Percentiles rank a stretch among this genome's conserved stretches.
Evolutionary conservation across 768 basidiomycete genomes (phyloP).

Genomic region (Pleurotus tuber-regium): DNA sequence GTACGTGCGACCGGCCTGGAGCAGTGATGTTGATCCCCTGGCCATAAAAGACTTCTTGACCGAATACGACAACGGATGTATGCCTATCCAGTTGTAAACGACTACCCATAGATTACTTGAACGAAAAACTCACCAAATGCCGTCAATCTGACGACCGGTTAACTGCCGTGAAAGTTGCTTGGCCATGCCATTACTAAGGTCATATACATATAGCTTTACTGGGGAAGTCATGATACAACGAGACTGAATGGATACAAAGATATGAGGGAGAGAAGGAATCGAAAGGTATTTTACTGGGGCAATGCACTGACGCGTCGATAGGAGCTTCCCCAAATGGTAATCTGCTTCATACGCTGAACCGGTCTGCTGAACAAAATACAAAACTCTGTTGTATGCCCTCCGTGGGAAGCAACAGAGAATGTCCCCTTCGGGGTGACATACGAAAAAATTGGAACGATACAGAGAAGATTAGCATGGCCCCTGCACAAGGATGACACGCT

Average conservation of each 20-base stretch:
- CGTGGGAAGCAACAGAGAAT: conserved; percentile 13
- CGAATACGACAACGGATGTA: conserved; percentile 86
- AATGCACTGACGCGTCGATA: too few relatives aligned
- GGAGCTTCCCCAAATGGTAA: too few relatives aligned
- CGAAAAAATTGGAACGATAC: conserved; percentile 99
- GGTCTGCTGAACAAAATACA: conserved; percentile 28
- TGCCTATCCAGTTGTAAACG: conserved; percentile 57
- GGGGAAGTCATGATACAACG: conserved; percentile 32
- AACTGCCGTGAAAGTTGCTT: conserved; percentile 74
- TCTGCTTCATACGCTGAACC: too few relatives aligned
- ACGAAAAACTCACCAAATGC: conserved; percentile 67
- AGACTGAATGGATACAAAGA: too few relatives aligned
- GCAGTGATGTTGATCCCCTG: conserved; percentile 71
- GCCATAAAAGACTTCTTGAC: conserved; percentile 87
- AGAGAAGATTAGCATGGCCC: conserved; percentile 99
- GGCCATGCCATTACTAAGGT: conserved; percentile 87
- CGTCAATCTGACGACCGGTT: conserved; percentile 88
- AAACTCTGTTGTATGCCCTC: conserved; percentile 12
- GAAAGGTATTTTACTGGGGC: too few relatives aligned
- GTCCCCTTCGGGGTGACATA: conserved; percentile 93
- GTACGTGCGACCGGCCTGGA: conserved; percentile 83
- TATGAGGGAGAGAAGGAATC: too few relatives aligned
- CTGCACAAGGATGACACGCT: conserved; percentile 99
- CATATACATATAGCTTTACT: conserved; percentile 90
- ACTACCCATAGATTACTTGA: neutral